Conservation (phyloP, 345 rosid species). For the Eucalyptus cladocalyx region DNA sequence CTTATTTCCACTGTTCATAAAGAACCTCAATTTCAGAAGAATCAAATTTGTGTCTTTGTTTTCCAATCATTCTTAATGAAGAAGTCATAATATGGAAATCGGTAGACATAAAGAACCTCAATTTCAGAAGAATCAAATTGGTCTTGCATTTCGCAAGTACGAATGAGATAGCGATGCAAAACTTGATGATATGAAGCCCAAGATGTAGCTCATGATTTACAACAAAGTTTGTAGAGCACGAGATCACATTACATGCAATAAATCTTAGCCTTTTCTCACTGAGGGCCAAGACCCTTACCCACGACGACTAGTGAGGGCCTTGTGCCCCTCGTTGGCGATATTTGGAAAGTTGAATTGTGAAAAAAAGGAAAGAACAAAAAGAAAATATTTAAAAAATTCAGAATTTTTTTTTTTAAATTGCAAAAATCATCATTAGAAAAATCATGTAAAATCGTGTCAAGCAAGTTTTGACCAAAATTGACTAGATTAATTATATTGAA, state of each 20-base stretch:
- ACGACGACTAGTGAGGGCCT: fast-evolving
- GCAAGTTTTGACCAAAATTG: neutral
- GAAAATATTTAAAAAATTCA: neutral
- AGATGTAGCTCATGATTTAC: neutral
- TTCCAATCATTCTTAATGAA: neutral
- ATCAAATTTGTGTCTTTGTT: no score
- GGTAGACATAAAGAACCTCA: neutral
- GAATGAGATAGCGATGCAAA: neutral
- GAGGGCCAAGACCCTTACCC: neutral
- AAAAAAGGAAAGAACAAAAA: neutral
- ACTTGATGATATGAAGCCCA: neutral
- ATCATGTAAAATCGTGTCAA: no score
- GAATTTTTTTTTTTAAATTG: neutral
- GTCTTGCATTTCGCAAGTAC: neutral
- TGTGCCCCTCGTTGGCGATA: fast-evolving
- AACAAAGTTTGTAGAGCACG: neutral
- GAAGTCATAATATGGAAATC: neutral
- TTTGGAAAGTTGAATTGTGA: neutral
- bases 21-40: no score
- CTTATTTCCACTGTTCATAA: no score
- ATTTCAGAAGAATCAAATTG: neutral
- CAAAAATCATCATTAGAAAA: neutral
- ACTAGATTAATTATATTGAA: neutral
- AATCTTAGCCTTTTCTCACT: neutral
- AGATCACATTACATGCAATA: neutral